Evolutionary conservation across 1,139 yeast genomes (phyloP).

Genomic region (Saccharomyces hybrid): DNA sequence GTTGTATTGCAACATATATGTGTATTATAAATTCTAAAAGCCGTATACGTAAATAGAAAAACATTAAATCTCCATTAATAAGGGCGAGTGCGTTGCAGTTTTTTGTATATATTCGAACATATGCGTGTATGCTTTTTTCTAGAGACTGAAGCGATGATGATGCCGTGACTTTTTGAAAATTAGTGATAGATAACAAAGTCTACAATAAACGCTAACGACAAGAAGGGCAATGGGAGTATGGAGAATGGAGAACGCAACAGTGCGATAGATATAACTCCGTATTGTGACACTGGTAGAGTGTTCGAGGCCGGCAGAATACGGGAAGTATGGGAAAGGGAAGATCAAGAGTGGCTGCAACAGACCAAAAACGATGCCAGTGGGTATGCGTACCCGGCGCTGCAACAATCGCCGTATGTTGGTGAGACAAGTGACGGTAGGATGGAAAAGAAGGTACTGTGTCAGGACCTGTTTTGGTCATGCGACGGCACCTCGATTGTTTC

Average conservation of each 20-base stretch:
- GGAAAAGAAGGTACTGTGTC: conserved; percentile 13
- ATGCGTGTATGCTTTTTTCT: too few relatives aligned
- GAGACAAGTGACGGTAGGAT: neutral
- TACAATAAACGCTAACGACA: too few relatives aligned
- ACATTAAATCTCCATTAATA: too few relatives aligned
- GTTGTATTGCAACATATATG: conserved; percentile 23
- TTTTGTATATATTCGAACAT: too few relatives aligned
- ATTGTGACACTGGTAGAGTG: neutral
- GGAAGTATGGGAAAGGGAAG: conserved; percentile 19
- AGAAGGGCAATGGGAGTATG: too few relatives aligned
- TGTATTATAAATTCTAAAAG: conserved; percentile 11
- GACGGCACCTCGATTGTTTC: conserved; percentile 31
- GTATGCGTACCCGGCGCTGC: conserved; percentile 18
- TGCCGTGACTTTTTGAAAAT: too few relatives aligned
- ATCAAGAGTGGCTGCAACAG: conserved; percentile 6
- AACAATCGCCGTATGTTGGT: conserved; percentile 8
- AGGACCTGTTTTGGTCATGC: conserved; percentile 25
- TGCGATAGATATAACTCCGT: neutral
- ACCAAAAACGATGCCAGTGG: neutral
- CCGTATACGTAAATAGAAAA: too few relatives aligned
- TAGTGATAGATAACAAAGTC: too few relatives aligned
- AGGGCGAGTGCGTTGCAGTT: too few relatives aligned
- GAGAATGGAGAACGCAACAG: neutral
- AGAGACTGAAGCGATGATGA: too few relatives aligned
- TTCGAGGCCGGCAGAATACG: conserved; percentile 13